Percentiles rank a stretch among this genome's conserved stretches.
Conservation (phyloP, 2,329 filamentous ascomycete genomes). For the Tetracladium maxilliforme region DNA sequence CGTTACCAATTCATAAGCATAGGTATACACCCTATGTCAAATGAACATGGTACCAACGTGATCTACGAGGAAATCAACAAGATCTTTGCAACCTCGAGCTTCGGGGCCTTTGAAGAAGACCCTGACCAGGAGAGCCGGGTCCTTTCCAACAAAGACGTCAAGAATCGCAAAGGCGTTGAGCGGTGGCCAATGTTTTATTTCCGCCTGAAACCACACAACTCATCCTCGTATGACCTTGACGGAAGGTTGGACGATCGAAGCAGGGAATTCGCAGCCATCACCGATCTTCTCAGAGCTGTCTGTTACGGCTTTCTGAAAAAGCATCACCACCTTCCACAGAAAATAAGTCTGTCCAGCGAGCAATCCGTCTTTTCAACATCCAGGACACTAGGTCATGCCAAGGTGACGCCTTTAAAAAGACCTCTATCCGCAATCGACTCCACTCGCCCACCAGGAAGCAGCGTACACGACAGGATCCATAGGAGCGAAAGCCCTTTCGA, state of each 20-base stretch:
- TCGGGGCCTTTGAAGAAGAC: constrained; percentile 45
- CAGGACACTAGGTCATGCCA: too few species aligned
- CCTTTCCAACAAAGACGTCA: constrained; percentile 34
- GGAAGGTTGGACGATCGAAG: constrained; percentile 28
- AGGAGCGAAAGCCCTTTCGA: too few species aligned
- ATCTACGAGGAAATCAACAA: constrained; percentile 69
- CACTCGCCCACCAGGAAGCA: too few species aligned
- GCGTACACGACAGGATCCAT: too few species aligned
- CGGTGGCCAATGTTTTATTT: constrained; percentile 75
- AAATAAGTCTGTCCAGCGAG: constrained; percentile 1
- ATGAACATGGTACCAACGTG: constrained; percentile 40
- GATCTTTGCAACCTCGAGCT: constrained; percentile 62
- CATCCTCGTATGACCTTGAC: constrained; percentile 14
- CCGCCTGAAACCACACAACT: not conserved
- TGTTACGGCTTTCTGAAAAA: constrained; percentile 61
- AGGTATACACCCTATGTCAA: constrained; percentile 50
- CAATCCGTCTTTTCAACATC: constrained; percentile 2
- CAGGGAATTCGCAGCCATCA: constrained; percentile 33
- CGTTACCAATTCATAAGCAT: constrained; percentile 70
- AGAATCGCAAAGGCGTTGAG: constrained; percentile 51
- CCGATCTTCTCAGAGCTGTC: constrained; percentile 53
- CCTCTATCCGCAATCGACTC: too few species aligned
- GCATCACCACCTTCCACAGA: constrained; percentile 28
- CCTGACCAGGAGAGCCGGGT: constrained; percentile 24
- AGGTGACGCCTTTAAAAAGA: too few species aligned